Conservation (phyloP, 257 asterid genomes). For the Solanum okadae region DNA sequence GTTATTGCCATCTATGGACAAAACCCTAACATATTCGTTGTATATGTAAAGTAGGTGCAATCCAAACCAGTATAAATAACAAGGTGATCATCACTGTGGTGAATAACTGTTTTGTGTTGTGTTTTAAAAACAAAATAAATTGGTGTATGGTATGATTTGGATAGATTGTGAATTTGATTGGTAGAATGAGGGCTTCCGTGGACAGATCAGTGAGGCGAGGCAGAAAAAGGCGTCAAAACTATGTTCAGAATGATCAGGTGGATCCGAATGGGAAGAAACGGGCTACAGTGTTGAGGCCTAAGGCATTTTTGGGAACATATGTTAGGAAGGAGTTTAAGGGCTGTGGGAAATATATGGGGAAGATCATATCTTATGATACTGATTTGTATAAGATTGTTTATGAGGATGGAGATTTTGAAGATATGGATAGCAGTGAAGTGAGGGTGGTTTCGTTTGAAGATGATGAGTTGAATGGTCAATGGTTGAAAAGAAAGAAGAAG, state of each 20-base stretch:
- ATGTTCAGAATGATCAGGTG: conserved; percentile 26
- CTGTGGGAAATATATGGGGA: conserved; percentile 53
- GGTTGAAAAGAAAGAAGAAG: conserved; percentile 41
- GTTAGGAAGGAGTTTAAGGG: conserved; percentile 61
- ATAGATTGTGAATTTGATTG: background rate
- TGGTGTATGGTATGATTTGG: conserved; percentile 15
- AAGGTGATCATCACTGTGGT: background rate
- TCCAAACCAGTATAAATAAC: background rate
- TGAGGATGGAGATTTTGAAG: conserved; percentile 78
- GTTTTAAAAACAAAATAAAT: background rate
- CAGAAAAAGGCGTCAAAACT: conserved; percentile 51
- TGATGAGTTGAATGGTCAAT: conserved; percentile 33
- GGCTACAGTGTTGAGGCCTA: conserved; percentile 28
- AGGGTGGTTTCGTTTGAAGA: conserved; percentile 42
- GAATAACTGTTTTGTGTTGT: background rate
- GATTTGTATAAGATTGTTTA: conserved; percentile 61
- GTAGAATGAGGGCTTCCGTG: conserved; percentile 32
- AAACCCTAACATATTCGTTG: background rate
- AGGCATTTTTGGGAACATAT: conserved; percentile 49
- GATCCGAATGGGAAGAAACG: conserved; percentile 35
- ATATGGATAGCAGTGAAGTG: conserved; percentile 47
- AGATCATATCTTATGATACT: conserved; percentile 36
- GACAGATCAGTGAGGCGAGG: conserved; percentile 41
- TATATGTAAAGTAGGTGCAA: background rate
- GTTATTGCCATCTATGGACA: background rate